phyloP scores from a whole-genome alignment of 2,329 filamentous ascomycete genomes.

The Diplodia corticola region DNA sequence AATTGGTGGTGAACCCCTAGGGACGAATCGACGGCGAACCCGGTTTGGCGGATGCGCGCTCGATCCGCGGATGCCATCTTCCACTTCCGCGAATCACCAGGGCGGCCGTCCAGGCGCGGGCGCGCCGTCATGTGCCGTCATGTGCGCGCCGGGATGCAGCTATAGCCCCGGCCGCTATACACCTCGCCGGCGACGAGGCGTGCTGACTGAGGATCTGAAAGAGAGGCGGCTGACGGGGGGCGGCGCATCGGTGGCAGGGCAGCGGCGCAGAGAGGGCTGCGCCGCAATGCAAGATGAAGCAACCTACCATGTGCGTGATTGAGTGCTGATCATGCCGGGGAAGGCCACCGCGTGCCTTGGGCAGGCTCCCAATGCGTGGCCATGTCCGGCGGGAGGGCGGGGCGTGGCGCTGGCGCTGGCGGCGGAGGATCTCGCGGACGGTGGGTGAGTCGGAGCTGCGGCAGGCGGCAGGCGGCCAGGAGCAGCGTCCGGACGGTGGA shows the following conservation, averaged over 20 bases:
- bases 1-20: conserved; percentile 9
- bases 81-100: conserved; percentile 17
- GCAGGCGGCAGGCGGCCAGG: not conserved
- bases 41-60: conserved; percentile 18
- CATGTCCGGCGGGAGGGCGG: not conserved
- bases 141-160: not conserved
- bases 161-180: conserved; percentile 7
- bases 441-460: not conserved
- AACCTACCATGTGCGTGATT: conserved; percentile 18
- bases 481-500: not conserved
- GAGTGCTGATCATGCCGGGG: conserved; percentile 15
- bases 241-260: not conserved
- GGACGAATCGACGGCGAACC: conserved; percentile 12
- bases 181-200: not conserved
- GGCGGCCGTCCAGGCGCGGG: not conserved
- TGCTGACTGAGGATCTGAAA: conserved; percentile 6
- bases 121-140: conserved; percentile 12
- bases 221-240: not conserved
- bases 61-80: conserved; percentile 15
- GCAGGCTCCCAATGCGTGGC: not conserved
- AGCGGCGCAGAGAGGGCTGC: not conserved
- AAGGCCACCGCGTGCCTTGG: conserved; percentile 7
- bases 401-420: not conserved
- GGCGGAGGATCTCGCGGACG: not conserved
- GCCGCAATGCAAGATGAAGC: conserved; percentile 20